Conservation (phyloP, 2,329 filamentous ascomycete genomes). For the Elsinoe fawcettii region DNA sequence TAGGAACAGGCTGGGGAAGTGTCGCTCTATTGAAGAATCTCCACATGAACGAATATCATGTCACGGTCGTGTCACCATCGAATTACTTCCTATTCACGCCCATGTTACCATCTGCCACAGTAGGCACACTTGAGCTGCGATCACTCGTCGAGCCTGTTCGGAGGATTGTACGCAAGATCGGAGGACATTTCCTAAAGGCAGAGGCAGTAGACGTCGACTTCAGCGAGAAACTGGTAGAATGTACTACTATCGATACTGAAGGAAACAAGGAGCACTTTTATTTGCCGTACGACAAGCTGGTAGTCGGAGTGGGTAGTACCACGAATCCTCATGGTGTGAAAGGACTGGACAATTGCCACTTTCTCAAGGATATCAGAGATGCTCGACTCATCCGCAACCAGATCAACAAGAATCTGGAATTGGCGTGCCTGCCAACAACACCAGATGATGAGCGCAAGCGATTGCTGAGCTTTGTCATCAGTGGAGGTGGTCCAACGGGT, state of each 20-base stretch:
- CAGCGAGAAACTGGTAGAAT: slow-evolving; percentile 80
- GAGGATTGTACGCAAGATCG: slow-evolving; percentile 66
- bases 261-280: slow-evolving; percentile 81
- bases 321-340: slow-evolving; percentile 95
- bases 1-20: slow-evolving; percentile 92
- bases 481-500: slow-evolving; percentile 88
- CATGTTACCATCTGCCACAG: slow-evolving; percentile 94
- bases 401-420: slow-evolving; percentile 81
- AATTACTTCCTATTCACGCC: slow-evolving; percentile 98
- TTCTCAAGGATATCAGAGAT: slow-evolving; percentile 91
- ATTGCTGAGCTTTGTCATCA: slow-evolving; percentile 89
- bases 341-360: slow-evolving; percentile 86
- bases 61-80: slow-evolving; percentile 86
- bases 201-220: slow-evolving; percentile 86
- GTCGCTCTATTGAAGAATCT: slow-evolving; percentile 86
- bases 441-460: slow-evolving; percentile 77
- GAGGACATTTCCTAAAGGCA: slow-evolving; percentile 85
- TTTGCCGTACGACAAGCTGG: slow-evolving; percentile 92
- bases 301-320: slow-evolving; percentile 71
- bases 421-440: slow-evolving; percentile 87
- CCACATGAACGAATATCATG: slow-evolving; percentile 85
- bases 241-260: slow-evolving; percentile 61
- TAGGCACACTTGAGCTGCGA: slow-evolving; percentile 84
- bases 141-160: slow-evolving; percentile 90
- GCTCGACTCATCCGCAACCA: slow-evolving; percentile 82